phyloP scores from a whole-genome alignment of 2,329 filamentous ascomycete genomes.

The Volutella citrinella region DNA sequence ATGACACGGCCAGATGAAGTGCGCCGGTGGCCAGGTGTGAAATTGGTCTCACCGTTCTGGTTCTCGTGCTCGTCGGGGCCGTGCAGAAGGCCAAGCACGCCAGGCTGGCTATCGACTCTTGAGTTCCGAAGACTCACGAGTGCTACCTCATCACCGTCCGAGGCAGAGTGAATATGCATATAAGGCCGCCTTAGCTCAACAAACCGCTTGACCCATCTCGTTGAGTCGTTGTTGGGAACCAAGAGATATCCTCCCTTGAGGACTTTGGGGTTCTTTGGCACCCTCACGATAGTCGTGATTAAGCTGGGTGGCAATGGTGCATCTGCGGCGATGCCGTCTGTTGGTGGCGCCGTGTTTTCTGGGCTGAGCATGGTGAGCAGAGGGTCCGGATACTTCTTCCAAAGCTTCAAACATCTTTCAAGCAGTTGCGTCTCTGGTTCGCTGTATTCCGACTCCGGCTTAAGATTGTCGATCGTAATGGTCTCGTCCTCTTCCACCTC shows the following conservation, averaged over 20 bases:
- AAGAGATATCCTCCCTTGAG: slow-evolving; percentile 87
- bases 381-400: slow-evolving; percentile 60
- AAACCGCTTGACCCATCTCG: slow-evolving; percentile 86
- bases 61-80: slow-evolving; percentile 40
- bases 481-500: slow-evolving; percentile 9
- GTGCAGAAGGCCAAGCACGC: slow-evolving; percentile 75
- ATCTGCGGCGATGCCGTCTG: slow-evolving; percentile 54
- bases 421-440: slow-evolving; percentile 47
- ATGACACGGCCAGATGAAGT: slow-evolving; percentile 51
- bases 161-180: slow-evolving; percentile 81
- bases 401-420: slow-evolving; percentile 60
- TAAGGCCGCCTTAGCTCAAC: slow-evolving; percentile 91
- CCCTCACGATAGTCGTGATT: slow-evolving; percentile 70
- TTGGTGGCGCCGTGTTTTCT: slow-evolving; percentile 65
- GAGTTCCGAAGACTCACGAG: slow-evolving; percentile 87
- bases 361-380: slow-evolving; percentile 54
- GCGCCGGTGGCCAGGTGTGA: slow-evolving; percentile 46
- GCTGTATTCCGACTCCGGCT: slow-evolving; percentile 39
- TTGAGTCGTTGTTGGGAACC: slow-evolving; percentile 76
- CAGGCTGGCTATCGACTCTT: slow-evolving; percentile 87
- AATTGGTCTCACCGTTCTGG: slow-evolving; percentile 32
- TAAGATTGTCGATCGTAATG: slow-evolving; percentile 21
- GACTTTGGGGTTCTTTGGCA: slow-evolving; percentile 76
- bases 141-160: slow-evolving; percentile 85
- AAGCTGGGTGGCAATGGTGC: slow-evolving; percentile 58